These are phyloP conservation scores for Aspergillus novofumigatus DNA, from an alignment of 2,329 filamentous ascomycete species.

Conservation along the genomic window DNA sequence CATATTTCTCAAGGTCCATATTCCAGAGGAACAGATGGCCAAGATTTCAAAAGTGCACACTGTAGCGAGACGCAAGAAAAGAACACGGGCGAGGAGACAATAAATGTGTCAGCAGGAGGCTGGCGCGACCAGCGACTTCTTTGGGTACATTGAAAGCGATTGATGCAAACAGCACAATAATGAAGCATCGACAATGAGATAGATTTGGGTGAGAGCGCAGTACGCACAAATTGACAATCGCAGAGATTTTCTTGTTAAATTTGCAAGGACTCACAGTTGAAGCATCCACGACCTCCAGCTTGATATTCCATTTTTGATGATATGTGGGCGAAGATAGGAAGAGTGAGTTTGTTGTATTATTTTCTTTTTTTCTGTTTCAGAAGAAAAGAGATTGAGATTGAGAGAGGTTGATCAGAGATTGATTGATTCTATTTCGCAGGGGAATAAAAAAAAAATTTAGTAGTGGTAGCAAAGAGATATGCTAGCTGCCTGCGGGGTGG, in stretches of 20 bases:
- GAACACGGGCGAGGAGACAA: background rate
- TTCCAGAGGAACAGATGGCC: background rate
- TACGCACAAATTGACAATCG: slow-evolving; percentile 1
- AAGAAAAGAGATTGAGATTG: background rate
- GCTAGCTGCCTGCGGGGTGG: slow-evolving; percentile 4
- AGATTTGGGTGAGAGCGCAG: background rate
- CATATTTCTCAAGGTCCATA: background rate
- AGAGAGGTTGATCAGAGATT: background rate
- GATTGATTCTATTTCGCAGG: background rate
- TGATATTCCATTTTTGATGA: slow-evolving; percentile 47
- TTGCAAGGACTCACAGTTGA: slow-evolving; percentile 50
- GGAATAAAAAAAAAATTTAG: background rate
- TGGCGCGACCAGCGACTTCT: background rate
- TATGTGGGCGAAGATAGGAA: background rate
- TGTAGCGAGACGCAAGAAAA: background rate
- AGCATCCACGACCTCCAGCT: slow-evolving; percentile 51
- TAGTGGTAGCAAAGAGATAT: background rate
- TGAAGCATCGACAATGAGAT: background rate
- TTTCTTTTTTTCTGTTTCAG: slow-evolving; percentile 3
- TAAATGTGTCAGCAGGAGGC: background rate
- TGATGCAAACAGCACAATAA: background rate
- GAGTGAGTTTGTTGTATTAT: background rate
- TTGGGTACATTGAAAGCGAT: background rate
- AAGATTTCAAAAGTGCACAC: background rate
- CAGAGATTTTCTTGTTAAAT: background rate